Conservation (phyloP, 805 yeast genomes). For the Myxozyma vanderwaltii region DNA sequence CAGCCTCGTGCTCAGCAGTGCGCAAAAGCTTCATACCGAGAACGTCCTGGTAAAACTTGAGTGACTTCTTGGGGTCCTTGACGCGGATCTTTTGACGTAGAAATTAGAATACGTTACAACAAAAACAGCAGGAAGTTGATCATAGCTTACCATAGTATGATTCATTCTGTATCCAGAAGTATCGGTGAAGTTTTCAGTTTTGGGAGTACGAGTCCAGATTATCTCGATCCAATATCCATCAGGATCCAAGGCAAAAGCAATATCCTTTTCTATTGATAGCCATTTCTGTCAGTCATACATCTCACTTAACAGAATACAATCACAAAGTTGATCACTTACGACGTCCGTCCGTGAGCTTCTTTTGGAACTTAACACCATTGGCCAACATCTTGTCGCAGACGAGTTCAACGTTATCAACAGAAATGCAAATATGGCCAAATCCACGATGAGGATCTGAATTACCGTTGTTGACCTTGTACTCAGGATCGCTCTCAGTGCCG, state of each 20-base stretch:
- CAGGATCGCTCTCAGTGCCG: slow-evolving; percentile 63
- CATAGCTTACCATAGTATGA: slow-evolving; percentile 33
- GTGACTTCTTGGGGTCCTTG: slow-evolving; percentile 74
- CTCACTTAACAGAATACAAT: background rate
- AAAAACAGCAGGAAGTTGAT: background rate
- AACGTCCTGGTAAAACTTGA: slow-evolving; percentile 75
- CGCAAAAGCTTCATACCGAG: slow-evolving; percentile 78
- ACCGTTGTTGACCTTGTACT: slow-evolving; percentile 71
- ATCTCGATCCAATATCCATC: slow-evolving; percentile 97
- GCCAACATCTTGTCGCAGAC: slow-evolving; percentile 61
- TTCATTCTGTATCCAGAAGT: slow-evolving; percentile 31
- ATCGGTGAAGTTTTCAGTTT: slow-evolving; percentile 48
- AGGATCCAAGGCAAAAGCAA: slow-evolving; percentile 94
- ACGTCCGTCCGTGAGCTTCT: slow-evolving; percentile 84
- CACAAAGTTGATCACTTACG: slow-evolving; percentile 51
- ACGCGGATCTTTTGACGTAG: slow-evolving; percentile 80
- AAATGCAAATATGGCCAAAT: slow-evolving; percentile 89
- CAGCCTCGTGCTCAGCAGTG: slow-evolving; percentile 59
- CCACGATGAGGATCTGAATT: slow-evolving; percentile 84
- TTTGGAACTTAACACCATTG: slow-evolving; percentile 73
- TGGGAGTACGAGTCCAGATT: slow-evolving; percentile 57
- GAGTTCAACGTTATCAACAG: slow-evolving; percentile 75
- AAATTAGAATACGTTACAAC: slow-evolving; percentile 48
- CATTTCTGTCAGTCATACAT: background rate
- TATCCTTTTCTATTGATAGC: slow-evolving; percentile 48